These are phyloP conservation scores for Aspergillus sp. DNA, from an alignment of 2,329 filamentous ascomycete species.

Conservation along the genomic window DNA sequence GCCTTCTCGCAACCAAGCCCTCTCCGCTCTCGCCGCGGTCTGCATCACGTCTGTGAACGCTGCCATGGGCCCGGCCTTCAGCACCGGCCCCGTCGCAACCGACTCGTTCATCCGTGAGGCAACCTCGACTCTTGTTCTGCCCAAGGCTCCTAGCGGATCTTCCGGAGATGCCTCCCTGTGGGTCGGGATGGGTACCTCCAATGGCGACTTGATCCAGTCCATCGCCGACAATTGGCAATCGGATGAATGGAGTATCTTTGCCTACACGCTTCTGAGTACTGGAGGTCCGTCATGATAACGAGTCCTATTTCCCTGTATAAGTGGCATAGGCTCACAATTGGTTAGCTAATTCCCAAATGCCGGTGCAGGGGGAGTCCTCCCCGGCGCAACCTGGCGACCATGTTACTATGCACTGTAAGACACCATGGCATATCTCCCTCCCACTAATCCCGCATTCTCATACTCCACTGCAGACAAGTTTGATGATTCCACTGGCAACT, in stretches of 20 bases:
- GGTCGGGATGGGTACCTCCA: slow-evolving; percentile 50
- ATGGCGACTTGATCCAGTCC: slow-evolving; percentile 49
- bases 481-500: slow-evolving; percentile 38
- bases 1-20: slow-evolving; percentile 16
- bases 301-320: background rate
- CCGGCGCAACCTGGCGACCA: slow-evolving; percentile 26
- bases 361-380: slow-evolving; percentile 29
- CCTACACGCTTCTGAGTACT: slow-evolving; percentile 18
- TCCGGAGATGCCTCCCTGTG: slow-evolving; percentile 43
- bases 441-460: background rate
- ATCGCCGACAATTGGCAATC: slow-evolving; percentile 41
- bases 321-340: background rate
- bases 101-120: slow-evolving; percentile 45
- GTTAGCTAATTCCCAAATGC: slow-evolving; percentile 22
- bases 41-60: slow-evolving; percentile 15
- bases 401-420: slow-evolving; percentile 42
- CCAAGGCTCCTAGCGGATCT: slow-evolving; percentile 35
- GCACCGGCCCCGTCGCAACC: slow-evolving; percentile 42
- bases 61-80: slow-evolving; percentile 38
- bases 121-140: slow-evolving; percentile 44
- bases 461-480: slow-evolving; percentile 29
- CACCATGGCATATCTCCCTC: too few relatives aligned
- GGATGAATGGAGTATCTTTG: slow-evolving; percentile 42
- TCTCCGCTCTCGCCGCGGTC: slow-evolving; percentile 12
- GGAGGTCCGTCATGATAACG: slow-evolving; percentile 8